Evolutionary conservation across 2,329 filamentous ascomycete species (phyloP).

Genomic region (Fusarium solani-melongenae): DNA sequence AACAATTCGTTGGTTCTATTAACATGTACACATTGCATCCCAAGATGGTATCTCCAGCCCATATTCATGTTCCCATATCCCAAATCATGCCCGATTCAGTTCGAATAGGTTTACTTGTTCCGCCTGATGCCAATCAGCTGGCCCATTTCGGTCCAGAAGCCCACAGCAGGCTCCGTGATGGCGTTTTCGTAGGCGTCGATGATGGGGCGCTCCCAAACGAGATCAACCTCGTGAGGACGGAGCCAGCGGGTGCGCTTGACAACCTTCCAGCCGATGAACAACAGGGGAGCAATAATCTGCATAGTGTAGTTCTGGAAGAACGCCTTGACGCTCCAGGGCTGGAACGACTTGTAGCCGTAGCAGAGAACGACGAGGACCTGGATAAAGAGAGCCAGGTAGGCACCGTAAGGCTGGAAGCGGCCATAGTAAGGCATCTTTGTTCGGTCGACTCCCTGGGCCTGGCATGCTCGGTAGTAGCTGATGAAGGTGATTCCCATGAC

Average conservation of each 20-base stretch:
- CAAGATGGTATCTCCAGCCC: slow-evolving; percentile 1
- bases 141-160: slow-evolving; percentile 67
- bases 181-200: slow-evolving; percentile 68
- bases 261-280: slow-evolving; percentile 72
- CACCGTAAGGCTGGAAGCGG: slow-evolving; percentile 69
- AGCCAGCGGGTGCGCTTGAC: slow-evolving; percentile 68
- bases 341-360: slow-evolving; percentile 67
- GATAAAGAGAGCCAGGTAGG: slow-evolving; percentile 57
- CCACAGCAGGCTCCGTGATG: slow-evolving; percentile 60
- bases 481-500: slow-evolving; percentile 61
- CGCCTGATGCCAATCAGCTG: slow-evolving; percentile 30
- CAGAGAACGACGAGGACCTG: slow-evolving; percentile 58
- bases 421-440: slow-evolving; percentile 66
- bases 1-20: slow-evolving; percentile 25
- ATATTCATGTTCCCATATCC: slow-evolving; percentile 1
- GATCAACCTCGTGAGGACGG: slow-evolving; percentile 64
- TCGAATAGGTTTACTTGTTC: slow-evolving; percentile 7
- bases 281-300: slow-evolving; percentile 63
- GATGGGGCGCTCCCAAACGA: slow-evolving; percentile 69
- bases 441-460: slow-evolving; percentile 64
- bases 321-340: slow-evolving; percentile 58
- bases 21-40: slow-evolving; percentile 18
- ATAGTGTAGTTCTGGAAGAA: slow-evolving; percentile 69
- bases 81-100: neutral
- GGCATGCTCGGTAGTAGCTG: slow-evolving; percentile 62